Evolutionary conservation across 495 filamentous ascomycete genomes (phyloP), one percentile per base, ranked within the genome.

Genomic region (Trichoderma virens): DNA sequence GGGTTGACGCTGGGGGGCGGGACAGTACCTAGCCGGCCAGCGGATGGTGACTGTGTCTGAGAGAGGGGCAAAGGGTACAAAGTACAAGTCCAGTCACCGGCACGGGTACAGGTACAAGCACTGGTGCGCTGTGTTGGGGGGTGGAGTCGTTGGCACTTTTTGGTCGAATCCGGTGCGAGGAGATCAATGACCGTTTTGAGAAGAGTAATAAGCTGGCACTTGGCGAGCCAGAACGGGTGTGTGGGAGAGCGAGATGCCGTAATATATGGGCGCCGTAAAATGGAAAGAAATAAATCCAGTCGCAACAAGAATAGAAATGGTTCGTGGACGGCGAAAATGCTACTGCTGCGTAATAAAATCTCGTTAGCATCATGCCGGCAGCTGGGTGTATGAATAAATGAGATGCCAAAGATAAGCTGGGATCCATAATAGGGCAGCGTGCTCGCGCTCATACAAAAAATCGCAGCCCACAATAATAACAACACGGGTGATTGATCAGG

Each of bases 361-460:
- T 16, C 51, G 51, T 56, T 56, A 56, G 51, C 51, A 56, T 56
- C 51, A 56, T 56, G 51, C 25, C 51, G 51, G 23, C 20, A 56
- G 9, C 25, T 25, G 3, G 1, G n/a, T 47, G 43, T 18, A 47
- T 47, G 43, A 47, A 47, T 41, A 2, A 47, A 47, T 47, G n/a
- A 8, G 43, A 47, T 0, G 18, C 43, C 18, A 47, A 23, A 47
- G 43, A 47, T 47, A 47, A 30, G 51, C 23, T 30, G 51, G 51
- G 51, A 27, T 30, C 51, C 51, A 56, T 56, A 56, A 56, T 56
- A 56, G 51, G 51, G 51, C 51, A 56, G 23, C 51, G 25, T 14
- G 27, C 27, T 56, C 27, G 27, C 51, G 32, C 51, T 27, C 51
- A 30, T 28, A 56, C 23, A 56, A 56, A 9, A 30, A 9, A 56